These are phyloP conservation scores for Akanthomyces dipterigenus DNA, from an alignment of 2,329 filamentous ascomycete genomes.

Conservation along the genomic window DNA sequence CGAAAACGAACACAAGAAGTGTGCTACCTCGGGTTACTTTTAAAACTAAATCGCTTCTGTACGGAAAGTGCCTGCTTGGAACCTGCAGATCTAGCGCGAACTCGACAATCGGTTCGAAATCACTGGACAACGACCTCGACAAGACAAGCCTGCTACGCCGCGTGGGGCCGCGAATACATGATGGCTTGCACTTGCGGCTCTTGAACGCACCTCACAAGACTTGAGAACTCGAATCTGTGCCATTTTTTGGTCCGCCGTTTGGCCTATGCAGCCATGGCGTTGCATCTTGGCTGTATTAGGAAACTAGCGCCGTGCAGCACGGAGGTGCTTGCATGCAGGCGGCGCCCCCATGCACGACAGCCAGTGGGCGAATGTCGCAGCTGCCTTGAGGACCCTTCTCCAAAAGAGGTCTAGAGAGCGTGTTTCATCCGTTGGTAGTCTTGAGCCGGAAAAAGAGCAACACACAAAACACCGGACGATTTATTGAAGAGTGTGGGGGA, in stretches of 20 bases:
- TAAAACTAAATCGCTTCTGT: neutral
- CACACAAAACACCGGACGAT: neutral
- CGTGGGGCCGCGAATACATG: neutral
- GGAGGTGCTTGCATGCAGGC: neutral
- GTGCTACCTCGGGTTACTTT: neutral
- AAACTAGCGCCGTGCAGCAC: neutral
- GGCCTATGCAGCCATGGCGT: neutral
- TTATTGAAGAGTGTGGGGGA: neutral
- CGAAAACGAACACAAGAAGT: neutral
- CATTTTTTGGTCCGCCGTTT: neutral
- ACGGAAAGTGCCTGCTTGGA: neutral
- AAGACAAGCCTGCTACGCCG: neutral
- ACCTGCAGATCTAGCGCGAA: neutral
- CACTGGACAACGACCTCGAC: neutral
- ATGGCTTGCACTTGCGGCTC: neutral
- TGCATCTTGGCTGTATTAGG: neutral
- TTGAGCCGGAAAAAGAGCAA: neutral
- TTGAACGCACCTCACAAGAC: neutral
- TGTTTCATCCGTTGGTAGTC: neutral
- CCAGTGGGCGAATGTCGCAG: neutral
- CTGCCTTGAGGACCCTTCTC: neutral
- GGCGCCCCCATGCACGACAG: neutral
- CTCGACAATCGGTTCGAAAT: neutral
- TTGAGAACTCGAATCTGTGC: neutral
- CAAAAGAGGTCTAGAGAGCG: neutral